Conservation (phyloP, 257 asterid species). For the Solanum paucissectum region DNA sequence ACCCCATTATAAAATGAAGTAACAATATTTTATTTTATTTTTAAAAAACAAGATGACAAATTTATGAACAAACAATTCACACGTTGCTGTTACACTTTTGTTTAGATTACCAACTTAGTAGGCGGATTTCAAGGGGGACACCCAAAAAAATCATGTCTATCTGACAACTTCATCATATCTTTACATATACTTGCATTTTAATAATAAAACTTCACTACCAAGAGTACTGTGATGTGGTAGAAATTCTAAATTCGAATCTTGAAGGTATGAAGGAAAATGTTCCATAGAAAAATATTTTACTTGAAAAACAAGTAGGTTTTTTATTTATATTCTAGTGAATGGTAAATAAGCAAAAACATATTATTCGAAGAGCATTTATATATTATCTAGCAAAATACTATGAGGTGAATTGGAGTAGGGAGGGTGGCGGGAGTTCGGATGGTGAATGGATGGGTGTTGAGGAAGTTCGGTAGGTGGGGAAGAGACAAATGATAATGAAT, state of each 20-base stretch:
- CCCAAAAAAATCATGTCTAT: not conserved
- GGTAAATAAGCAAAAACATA: too few relatives aligned
- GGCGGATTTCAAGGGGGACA: conserved; percentile 1
- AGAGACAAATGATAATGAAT: not conserved
- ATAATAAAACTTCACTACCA: not conserved
- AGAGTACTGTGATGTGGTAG: not conserved
- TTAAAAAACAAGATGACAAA: not conserved
- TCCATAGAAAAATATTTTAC: not conserved
- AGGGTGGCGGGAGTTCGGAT: not conserved
- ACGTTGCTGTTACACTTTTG: not conserved
- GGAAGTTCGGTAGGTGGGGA: not conserved
- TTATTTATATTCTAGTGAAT: too few relatives aligned
- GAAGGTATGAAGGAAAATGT: not conserved
- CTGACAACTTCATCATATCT: not conserved
- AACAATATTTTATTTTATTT: not conserved
- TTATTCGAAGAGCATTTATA: too few relatives aligned
- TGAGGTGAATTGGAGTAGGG: not conserved
- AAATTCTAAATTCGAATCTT: not conserved
- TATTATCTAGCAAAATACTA: not conserved
- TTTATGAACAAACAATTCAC: not conserved
- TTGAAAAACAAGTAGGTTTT: not conserved
- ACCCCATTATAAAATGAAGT: not conserved
- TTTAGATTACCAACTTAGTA: not conserved
- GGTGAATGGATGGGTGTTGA: not conserved
- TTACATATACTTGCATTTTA: not conserved